Evolutionary conservation across 768 basidiomycete species (phyloP).

Genomic region (Mycena chlorophos): DNA sequence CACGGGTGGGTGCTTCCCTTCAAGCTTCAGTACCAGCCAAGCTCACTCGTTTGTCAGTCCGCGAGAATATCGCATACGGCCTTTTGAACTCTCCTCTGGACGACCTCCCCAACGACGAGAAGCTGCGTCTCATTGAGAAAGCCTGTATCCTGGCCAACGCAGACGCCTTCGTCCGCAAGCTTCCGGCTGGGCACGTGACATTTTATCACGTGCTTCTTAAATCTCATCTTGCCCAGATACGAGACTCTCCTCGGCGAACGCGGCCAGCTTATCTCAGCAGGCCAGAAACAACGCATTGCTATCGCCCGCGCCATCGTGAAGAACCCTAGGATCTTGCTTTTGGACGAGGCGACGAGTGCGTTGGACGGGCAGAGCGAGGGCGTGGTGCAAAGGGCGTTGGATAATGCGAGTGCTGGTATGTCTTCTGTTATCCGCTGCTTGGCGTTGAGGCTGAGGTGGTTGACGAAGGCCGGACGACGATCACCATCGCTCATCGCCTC

Average conservation of each 20-base stretch:
- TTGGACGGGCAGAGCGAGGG: slow-evolving; percentile 85
- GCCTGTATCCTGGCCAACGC: slow-evolving; percentile 88
- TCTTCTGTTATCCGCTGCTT: not conserved
- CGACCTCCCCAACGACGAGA: slow-evolving; percentile 64
- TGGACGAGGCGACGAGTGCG: slow-evolving; percentile 87
- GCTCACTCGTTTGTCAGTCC: slow-evolving; percentile 39
- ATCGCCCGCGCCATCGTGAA: slow-evolving; percentile 89
- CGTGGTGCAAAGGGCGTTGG: slow-evolving; percentile 87
- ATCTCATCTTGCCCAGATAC: not conserved
- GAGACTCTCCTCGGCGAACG: slow-evolving; percentile 74
- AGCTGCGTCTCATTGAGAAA: slow-evolving; percentile 73
- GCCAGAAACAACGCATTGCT: slow-evolving; percentile 86
- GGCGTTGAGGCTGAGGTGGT: slow-evolving; percentile 6
- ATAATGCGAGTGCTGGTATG: slow-evolving; percentile 55
- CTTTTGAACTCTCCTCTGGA: slow-evolving; percentile 75
- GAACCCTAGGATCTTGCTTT: slow-evolving; percentile 77
- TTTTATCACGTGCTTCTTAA: not conserved
- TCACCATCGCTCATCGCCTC: slow-evolving; percentile 73
- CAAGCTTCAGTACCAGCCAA: not conserved
- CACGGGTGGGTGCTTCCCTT: slow-evolving; percentile 31
- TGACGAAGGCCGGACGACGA: slow-evolving; percentile 13
- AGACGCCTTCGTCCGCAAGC: slow-evolving; percentile 75
- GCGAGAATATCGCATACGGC: slow-evolving; percentile 80
- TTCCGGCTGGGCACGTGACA: slow-evolving; percentile 82
- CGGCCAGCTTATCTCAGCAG: slow-evolving; percentile 81